phyloP scores from a whole-genome alignment of 108 stramenopile genomes.

The Cylindrotheca fusiformis region DNA sequence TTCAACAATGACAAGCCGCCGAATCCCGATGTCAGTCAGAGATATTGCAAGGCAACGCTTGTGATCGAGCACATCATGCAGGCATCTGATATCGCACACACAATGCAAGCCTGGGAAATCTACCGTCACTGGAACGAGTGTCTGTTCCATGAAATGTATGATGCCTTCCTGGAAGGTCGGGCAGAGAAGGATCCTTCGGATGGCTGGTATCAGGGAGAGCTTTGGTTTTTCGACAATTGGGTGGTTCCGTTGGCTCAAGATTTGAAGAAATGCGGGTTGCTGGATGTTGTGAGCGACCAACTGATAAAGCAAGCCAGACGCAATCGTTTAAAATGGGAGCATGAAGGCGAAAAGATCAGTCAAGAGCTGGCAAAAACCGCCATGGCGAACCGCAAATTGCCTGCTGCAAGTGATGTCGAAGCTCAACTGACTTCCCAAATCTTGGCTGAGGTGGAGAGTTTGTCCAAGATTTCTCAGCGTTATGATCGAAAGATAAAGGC shows the following conservation, averaged over 20 bases:
- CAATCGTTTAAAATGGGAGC: background rate
- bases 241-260: conserved; percentile 61
- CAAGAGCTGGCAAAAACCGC: background rate
- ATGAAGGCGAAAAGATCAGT: background rate
- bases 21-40: background rate
- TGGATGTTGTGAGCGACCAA: conserved; percentile 30
- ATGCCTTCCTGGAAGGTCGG: conserved; percentile 38
- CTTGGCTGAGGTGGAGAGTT: background rate
- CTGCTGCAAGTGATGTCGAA: background rate
- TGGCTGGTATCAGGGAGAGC: conserved; percentile 60
- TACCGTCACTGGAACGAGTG: conserved; percentile 62
- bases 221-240: conserved; percentile 57
- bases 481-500: background rate
- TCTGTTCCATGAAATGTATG: conserved; percentile 49
- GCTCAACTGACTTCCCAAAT: background rate
- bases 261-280: conserved; percentile 49
- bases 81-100: conserved; percentile 54
- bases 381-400: background rate
- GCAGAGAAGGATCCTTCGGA: conserved; percentile 48
- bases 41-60: conserved; percentile 31
- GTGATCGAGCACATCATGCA: conserved; percentile 59
- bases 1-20: conserved; percentile 12
- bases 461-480: background rate
- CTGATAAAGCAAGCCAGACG: background rate
- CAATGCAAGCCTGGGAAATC: conserved; percentile 55